Evolutionary conservation across 768 basidiomycete species (phyloP).

Genomic region (Boletus sp.): DNA sequence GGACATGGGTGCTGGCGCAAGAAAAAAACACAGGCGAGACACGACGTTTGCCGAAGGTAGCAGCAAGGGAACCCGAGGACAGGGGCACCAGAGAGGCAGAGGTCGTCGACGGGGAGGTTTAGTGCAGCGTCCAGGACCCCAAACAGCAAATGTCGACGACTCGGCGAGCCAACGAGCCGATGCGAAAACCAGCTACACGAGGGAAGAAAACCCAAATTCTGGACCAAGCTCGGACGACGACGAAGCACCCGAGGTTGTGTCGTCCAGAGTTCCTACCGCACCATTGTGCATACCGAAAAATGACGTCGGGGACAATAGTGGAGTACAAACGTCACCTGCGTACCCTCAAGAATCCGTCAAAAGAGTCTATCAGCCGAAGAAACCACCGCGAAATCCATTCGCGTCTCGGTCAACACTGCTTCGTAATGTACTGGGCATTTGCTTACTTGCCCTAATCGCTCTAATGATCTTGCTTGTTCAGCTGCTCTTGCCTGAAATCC

Average conservation of each 20-base stretch:
- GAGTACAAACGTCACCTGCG: conserved; percentile 5
- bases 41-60: background rate
- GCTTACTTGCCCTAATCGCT: background rate
- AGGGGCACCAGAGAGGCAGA: conserved; percentile 28
- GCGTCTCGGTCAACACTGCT: conserved; percentile 67
- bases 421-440: conserved; percentile 59
- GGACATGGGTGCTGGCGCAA: conserved; percentile 40
- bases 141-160: background rate
- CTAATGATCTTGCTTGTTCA: conserved; percentile 31
- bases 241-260: conserved; percentile 54
- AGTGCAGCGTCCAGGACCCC: background rate
- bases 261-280: conserved; percentile 45
- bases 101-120: conserved; percentile 26
- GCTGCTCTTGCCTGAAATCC: conserved; percentile 84
- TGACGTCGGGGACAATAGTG: conserved; percentile 1
- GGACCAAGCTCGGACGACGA: conserved; percentile 38
- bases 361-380: conserved; percentile 45
- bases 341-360: conserved; percentile 8
- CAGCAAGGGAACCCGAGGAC: conserved; percentile 3
- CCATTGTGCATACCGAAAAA: conserved; percentile 3
- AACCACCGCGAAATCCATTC: conserved; percentile 61
- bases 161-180: background rate
- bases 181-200: background rate
- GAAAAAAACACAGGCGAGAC: conserved; percentile 43
- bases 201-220: conserved; percentile 14